A percentile compares a stretch with the other conserved stretches of the same genome.
Evolutionary conservation across 2,329 filamentous ascomycete genomes (phyloP).

Genomic region (Zymoseptoria crescenta): DNA sequence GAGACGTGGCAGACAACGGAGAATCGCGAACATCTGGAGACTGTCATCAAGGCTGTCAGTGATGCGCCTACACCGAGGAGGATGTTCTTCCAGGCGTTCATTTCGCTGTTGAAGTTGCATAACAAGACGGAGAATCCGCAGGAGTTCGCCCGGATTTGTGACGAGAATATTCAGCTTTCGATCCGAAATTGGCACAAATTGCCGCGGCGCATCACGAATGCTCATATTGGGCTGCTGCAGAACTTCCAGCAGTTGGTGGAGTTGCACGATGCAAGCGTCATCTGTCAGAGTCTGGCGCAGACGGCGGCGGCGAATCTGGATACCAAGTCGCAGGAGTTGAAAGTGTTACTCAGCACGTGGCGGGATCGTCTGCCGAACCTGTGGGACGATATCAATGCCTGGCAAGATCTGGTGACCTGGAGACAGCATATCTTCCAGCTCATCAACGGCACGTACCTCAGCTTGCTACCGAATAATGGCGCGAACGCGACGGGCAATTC

Average conservation of each 20-base stretch:
- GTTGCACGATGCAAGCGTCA: constrained; percentile 92
- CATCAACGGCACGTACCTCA: constrained; percentile 90
- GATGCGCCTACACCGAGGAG: constrained; percentile 91
- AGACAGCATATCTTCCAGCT: constrained; percentile 97
- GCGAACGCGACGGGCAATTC: constrained; percentile 77
- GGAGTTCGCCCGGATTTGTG: constrained; percentile 84
- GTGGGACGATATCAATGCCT: constrained; percentile 98
- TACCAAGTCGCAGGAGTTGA: constrained; percentile 89
- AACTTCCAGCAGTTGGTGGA: constrained; percentile 98
- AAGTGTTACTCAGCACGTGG: constrained; percentile 89
- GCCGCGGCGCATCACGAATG: constrained; percentile 86
- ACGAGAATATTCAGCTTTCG: constrained; percentile 93
- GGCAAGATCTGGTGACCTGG: constrained; percentile 99
- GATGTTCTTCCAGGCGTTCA: constrained; percentile 97
- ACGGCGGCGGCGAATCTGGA: constrained; percentile 84
- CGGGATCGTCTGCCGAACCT: constrained; percentile 91
- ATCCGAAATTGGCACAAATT: constrained; percentile 99
- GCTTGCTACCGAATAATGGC: constrained; percentile 70
- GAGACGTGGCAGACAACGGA: constrained; percentile 88
- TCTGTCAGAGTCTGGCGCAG: constrained; percentile 79
- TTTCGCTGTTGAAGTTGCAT: constrained; percentile 90
- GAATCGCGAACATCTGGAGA: constrained; percentile 82
- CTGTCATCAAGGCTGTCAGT: constrained; percentile 92
- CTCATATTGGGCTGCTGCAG: constrained; percentile 88
- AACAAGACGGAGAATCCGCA: constrained; percentile 70